phyloP scores from a whole-genome alignment of 2,329 filamentous ascomycete species.

The Cercospora zeina region DNA sequence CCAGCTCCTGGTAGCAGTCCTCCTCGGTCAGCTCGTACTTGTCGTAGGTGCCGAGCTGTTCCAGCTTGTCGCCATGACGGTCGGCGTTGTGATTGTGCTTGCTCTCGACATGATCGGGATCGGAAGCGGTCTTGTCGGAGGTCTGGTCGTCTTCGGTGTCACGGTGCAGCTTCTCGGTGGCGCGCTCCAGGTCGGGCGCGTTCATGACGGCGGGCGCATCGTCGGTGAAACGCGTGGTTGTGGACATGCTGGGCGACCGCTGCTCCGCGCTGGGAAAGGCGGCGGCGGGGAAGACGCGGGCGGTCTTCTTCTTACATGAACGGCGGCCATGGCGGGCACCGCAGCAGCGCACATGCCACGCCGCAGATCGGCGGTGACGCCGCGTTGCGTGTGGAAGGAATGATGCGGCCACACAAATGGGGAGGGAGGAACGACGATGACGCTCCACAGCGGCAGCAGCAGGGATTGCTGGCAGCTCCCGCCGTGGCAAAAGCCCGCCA shows the following conservation, averaged over 20 bases:
- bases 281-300: neutral
- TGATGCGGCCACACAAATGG: neutral
- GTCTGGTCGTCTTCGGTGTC: slow-evolving; percentile 25
- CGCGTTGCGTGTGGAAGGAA: slow-evolving; percentile 3
- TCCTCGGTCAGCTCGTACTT: slow-evolving; percentile 46
- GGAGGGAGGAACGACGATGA: neutral
- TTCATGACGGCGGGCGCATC: slow-evolving; percentile 36
- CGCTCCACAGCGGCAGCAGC: neutral
- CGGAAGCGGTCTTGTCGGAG: slow-evolving; percentile 22
- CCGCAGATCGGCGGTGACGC: slow-evolving; percentile 3
- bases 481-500: neutral
- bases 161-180: slow-evolving; percentile 36
- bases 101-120: slow-evolving; percentile 15
- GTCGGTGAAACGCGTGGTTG: slow-evolving; percentile 32
- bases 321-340: neutral
- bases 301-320: neutral
- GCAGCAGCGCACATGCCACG: neutral
- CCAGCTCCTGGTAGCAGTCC: slow-evolving; percentile 45
- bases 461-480: neutral
- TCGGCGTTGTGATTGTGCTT: slow-evolving; percentile 2
- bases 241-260: slow-evolving; percentile 8
- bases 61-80: slow-evolving; percentile 31
- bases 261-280: neutral
- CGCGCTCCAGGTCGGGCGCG: slow-evolving; percentile 33
- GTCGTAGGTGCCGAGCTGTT: slow-evolving; percentile 43